Evolutionary conservation across 2,329 filamentous ascomycete species (phyloP).

Genomic region (Fusarium cicatricum): DNA sequence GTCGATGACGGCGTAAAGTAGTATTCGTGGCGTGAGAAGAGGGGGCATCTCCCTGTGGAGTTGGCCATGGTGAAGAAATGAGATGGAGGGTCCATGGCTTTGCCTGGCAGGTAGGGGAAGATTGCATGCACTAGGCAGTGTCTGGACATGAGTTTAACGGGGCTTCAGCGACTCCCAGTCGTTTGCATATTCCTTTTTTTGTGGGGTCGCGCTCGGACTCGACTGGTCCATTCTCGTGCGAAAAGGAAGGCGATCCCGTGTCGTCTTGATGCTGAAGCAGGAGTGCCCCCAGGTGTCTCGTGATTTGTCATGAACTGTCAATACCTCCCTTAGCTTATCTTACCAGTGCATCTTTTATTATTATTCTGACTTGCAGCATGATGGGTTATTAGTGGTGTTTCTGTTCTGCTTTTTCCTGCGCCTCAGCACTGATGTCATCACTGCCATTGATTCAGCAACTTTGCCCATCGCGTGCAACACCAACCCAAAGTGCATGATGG

Average conservation of each 20-base stretch:
- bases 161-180: conserved; percentile 6
- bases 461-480: not conserved
- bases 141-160: conserved; percentile 11
- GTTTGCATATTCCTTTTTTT: conserved; percentile 24
- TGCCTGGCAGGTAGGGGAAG: conserved; percentile 22
- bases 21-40: conserved; percentile 23
- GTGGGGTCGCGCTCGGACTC: conserved; percentile 28
- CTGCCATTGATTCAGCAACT: too few relatives aligned
- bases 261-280: not conserved
- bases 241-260: conserved; percentile 24
- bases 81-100: conserved; percentile 14
- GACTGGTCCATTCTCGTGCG: conserved; percentile 14
- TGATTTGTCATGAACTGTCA: conserved; percentile 1
- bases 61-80: not conserved
- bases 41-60: not conserved
- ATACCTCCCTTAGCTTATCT: too few relatives aligned
- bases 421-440: too few relatives aligned
- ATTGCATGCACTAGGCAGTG: conserved; percentile 8
- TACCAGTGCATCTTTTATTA: too few relatives aligned
- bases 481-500: not conserved
- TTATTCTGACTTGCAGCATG: conserved; percentile 21
- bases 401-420: not conserved
- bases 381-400: not conserved
- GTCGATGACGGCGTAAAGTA: conserved; percentile 24
- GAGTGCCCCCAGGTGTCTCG: not conserved